Conservation (phyloP, 1,139 yeast genomes). For the Candida labiduridarum region DNA sequence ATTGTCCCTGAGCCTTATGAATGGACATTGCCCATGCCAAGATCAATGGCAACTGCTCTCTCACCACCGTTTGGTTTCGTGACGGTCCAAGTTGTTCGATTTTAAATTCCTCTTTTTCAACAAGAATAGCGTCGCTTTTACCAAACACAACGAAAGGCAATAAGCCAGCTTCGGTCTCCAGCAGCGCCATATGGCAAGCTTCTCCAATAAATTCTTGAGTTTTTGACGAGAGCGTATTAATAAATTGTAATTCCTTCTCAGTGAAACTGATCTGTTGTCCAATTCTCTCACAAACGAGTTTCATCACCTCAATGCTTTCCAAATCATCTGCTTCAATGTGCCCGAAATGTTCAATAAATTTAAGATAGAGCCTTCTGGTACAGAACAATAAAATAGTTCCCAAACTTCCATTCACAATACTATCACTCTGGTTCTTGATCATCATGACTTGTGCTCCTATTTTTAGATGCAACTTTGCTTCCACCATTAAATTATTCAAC, state of each 20-base stretch:
- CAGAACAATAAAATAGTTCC: slow-evolving; percentile 69
- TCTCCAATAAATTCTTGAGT: slow-evolving; percentile 28
- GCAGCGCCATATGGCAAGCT: slow-evolving; percentile 26
- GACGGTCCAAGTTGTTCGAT: slow-evolving; percentile 25
- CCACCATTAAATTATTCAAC: slow-evolving; percentile 52
- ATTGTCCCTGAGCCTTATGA: slow-evolving; percentile 97
- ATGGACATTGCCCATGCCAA: slow-evolving; percentile 95
- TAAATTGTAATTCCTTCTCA: slow-evolving; percentile 47
- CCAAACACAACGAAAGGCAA: slow-evolving; percentile 63
- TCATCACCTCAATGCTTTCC: slow-evolving; percentile 29
- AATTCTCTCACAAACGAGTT: slow-evolving; percentile 28
- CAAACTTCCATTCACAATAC: slow-evolving; percentile 58
- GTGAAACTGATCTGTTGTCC: slow-evolving; percentile 27
- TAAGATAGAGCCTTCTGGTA: slow-evolving; percentile 30
- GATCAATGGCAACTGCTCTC: slow-evolving; percentile 74
- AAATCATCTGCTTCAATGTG: slow-evolving; percentile 23
- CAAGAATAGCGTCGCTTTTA: slow-evolving; percentile 38
- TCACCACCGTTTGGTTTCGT: slow-evolving; percentile 9
- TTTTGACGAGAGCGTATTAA: slow-evolving; percentile 26
- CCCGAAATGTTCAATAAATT: slow-evolving; percentile 30
- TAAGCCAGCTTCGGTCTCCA: slow-evolving; percentile 27
- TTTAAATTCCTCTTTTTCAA: slow-evolving; percentile 74
- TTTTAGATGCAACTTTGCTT: slow-evolving; percentile 45
- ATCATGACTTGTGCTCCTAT: slow-evolving; percentile 67
- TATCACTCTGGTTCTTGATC: slow-evolving; percentile 45